Conservation (phyloP, 805 yeast genomes). For the Lipomyces chichibuensis region DNA sequence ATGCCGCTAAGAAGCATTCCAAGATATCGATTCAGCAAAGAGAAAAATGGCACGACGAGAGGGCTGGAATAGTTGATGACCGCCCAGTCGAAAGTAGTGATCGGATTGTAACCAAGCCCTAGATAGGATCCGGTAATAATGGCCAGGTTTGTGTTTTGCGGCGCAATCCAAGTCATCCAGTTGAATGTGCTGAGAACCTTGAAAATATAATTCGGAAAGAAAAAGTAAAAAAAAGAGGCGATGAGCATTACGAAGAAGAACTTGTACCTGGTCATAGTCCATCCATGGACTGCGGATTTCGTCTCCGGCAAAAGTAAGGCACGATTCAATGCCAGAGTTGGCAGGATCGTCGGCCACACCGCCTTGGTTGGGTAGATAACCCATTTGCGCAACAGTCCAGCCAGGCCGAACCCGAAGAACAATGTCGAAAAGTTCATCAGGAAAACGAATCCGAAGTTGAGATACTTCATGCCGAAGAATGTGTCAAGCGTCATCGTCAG, state of each 20-base stretch:
- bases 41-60: slow-evolving; percentile 48
- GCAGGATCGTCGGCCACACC: slow-evolving; percentile 66
- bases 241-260: slow-evolving; percentile 52
- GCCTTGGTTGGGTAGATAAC: slow-evolving; percentile 65
- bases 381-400: slow-evolving; percentile 62
- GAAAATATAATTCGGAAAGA: slow-evolving; percentile 58
- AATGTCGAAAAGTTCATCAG: slow-evolving; percentile 59
- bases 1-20: slow-evolving; percentile 1
- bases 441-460: slow-evolving; percentile 54
- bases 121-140: slow-evolving; percentile 57
- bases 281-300: slow-evolving; percentile 56
- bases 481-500: not conserved
- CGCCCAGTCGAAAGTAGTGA: slow-evolving; percentile 69
- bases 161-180: slow-evolving; percentile 66
- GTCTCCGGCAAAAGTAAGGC: slow-evolving; percentile 50
- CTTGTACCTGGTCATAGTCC: slow-evolving; percentile 58
- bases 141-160: slow-evolving; percentile 59
- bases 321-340: slow-evolving; percentile 53
- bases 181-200: slow-evolving; percentile 61
- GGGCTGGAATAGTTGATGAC: slow-evolving; percentile 52
- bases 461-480: slow-evolving; percentile 17
- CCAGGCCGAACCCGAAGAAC: slow-evolving; percentile 66
- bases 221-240: slow-evolving; percentile 49
- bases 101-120: slow-evolving; percentile 63
- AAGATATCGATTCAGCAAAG: slow-evolving; percentile 24